Conservation (phyloP, 345 rosid genomes). For the Hibiscus tridactylites region DNA sequence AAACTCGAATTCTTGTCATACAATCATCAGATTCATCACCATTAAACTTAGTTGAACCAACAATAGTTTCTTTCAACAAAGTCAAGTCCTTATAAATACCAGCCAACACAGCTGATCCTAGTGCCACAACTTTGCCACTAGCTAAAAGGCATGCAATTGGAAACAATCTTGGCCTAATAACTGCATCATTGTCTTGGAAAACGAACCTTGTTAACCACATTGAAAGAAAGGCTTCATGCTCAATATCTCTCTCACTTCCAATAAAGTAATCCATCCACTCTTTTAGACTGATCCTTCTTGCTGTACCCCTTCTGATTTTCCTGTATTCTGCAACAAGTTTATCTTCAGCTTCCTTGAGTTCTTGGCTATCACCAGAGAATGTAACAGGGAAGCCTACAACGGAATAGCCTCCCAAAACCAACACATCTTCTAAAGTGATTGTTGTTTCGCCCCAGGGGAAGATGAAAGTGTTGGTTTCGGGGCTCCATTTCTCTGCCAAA, state of each 20-base stretch:
- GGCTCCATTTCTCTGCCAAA: constrained; percentile 41
- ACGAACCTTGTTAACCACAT: constrained; percentile 47
- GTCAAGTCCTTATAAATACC: constrained; percentile 12
- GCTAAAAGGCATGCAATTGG: constrained; percentile 41
- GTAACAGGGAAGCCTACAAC: constrained; percentile 37
- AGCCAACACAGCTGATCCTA: constrained; percentile 55
- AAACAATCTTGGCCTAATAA: constrained; percentile 16
- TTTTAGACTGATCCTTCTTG: constrained; percentile 15
- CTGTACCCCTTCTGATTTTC: constrained; percentile 1
- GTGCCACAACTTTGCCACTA: constrained; percentile 34
- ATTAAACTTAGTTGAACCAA: background rate
- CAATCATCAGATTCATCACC: background rate
- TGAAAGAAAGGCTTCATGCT: constrained; percentile 54
- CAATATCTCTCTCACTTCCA: constrained; percentile 36
- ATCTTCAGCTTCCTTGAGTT: constrained; percentile 5
- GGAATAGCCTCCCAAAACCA: constrained; percentile 36
- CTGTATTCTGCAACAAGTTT: background rate
- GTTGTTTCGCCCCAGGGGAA: constrained; percentile 56
- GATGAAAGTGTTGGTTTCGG: constrained; percentile 40
- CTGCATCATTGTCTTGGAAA: constrained; percentile 6
- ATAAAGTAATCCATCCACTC: constrained; percentile 35
- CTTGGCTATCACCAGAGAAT: background rate
- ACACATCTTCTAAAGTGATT: constrained; percentile 38
- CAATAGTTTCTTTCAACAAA: constrained; percentile 4
- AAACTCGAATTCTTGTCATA: background rate